Percentiles rank a stretch among this genome's conserved stretches.
Evolutionary conservation across 768 basidiomycete genomes (phyloP).

Genomic region (Cyclocybe aegerita): DNA sequence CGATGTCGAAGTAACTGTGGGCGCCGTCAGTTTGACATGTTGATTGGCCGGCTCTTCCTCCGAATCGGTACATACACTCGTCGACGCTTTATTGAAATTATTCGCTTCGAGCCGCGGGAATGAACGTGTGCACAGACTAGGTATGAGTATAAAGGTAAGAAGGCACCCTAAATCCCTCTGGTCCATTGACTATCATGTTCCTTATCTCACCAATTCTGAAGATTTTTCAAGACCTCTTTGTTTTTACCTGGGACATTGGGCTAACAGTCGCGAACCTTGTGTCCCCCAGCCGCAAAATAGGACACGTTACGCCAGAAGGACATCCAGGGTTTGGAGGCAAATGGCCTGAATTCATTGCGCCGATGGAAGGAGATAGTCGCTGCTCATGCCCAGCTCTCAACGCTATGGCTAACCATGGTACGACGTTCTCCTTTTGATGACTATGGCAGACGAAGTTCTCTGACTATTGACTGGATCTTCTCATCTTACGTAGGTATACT

Average conservation of each 20-base stretch:
- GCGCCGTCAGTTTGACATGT: too few species aligned
- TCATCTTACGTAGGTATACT: constrained; percentile 50
- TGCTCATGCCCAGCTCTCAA: constrained; percentile 77
- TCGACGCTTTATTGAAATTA: not conserved
- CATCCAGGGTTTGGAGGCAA: constrained; percentile 55
- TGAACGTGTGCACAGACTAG: not conserved
- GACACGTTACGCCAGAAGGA: constrained; percentile 55
- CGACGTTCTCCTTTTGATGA: constrained; percentile 2
- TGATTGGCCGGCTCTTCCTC: not conserved
- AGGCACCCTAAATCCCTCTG: not conserved
- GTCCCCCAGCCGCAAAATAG: constrained; percentile 45
- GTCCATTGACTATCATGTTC: constrained; percentile 23
- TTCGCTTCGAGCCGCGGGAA: constrained; percentile 15
- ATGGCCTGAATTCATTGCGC: constrained; percentile 68
- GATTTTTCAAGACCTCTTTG: constrained; percentile 23
- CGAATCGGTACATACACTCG: not conserved
- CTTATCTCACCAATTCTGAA: constrained; percentile 30
- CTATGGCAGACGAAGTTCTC: not conserved
- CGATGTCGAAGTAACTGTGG: too few species aligned
- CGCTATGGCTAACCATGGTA: constrained; percentile 83
- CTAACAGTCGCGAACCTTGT: constrained; percentile 54
- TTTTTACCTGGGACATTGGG: constrained; percentile 51
- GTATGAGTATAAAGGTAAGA: constrained; percentile 6
- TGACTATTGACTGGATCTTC: not conserved
- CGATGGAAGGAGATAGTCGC: constrained; percentile 64